Conservation (phyloP, 495 filamentous ascomycete genomes). For the Penicillium paradoxum region DNA sequence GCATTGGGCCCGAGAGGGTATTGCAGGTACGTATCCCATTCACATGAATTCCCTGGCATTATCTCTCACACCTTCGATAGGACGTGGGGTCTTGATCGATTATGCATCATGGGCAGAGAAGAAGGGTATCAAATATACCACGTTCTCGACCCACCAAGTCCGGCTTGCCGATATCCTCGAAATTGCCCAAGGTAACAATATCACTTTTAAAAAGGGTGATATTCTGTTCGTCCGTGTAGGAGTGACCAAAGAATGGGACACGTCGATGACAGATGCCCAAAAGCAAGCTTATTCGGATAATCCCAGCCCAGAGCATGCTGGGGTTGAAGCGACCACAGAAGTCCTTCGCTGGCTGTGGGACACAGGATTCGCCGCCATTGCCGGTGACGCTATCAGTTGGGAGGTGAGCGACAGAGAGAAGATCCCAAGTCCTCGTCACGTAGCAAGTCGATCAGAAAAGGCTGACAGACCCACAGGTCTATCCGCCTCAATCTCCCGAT, state of each 20-base stretch:
- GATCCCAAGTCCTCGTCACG: not conserved
- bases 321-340: constrained; percentile 40
- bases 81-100: constrained; percentile 52
- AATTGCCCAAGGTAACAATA: constrained; percentile 30
- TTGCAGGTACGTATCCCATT: constrained; percentile 32
- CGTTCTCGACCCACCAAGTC: constrained; percentile 39
- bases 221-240: constrained; percentile 51
- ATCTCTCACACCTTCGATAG: constrained; percentile 17
- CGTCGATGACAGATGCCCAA: constrained; percentile 31
- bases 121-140: constrained; percentile 31
- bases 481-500: constrained; percentile 29
- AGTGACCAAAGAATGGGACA: constrained; percentile 39
- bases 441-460: not conserved
- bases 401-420: constrained; percentile 26
- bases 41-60: not conserved
- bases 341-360: constrained; percentile 46
- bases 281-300: constrained; percentile 28
- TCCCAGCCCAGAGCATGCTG: constrained; percentile 29
- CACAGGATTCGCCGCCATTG: constrained; percentile 46
- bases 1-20: constrained; percentile 42
- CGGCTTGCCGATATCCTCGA: constrained; percentile 36
- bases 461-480: constrained; percentile 21
- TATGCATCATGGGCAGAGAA: constrained; percentile 47
- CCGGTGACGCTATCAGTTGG: constrained; percentile 44
- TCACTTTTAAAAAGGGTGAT: constrained; percentile 44